phyloP scores from a whole-genome alignment of 2,329 filamentous ascomycete genomes.

The Fusarium albidum region DNA sequence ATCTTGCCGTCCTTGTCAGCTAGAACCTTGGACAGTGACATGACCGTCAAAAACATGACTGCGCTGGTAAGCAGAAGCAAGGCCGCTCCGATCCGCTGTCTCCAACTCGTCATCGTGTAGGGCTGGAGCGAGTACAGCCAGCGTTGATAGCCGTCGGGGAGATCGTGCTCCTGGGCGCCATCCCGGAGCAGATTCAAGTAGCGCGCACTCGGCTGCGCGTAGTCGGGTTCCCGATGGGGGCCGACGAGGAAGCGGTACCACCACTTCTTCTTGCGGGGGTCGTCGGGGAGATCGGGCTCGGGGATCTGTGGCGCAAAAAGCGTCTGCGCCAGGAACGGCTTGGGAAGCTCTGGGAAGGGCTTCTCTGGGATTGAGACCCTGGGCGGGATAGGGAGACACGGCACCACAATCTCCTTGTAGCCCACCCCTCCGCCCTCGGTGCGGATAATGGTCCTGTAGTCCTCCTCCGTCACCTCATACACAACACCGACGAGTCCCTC shows the following conservation, averaged over 20 bases:
- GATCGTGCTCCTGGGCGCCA: slow-evolving; percentile 80
- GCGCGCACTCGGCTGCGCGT: slow-evolving; percentile 83
- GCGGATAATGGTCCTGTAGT: slow-evolving; percentile 86
- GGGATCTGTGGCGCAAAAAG: slow-evolving; percentile 73
- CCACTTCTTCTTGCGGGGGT: slow-evolving; percentile 51
- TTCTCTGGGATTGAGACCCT: slow-evolving; percentile 68
- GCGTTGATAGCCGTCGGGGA: slow-evolving; percentile 79
- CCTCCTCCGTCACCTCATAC: slow-evolving; percentile 86
- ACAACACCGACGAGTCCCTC: slow-evolving; percentile 92
- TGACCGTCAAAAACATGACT: slow-evolving; percentile 63
- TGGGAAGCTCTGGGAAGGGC: slow-evolving; percentile 60
- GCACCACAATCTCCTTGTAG: slow-evolving; percentile 85
- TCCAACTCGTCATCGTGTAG: slow-evolving; percentile 72
- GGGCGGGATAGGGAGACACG: slow-evolving; percentile 75
- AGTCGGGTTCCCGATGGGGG: slow-evolving; percentile 67
- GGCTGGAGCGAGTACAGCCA: slow-evolving; percentile 75
- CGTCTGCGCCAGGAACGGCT: slow-evolving; percentile 83
- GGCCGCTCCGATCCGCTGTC: slow-evolving; percentile 71
- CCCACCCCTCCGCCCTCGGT: slow-evolving; percentile 87
- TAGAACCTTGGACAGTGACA: slow-evolving; percentile 55
- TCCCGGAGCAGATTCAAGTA: slow-evolving; percentile 83
- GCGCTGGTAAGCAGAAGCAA: slow-evolving; percentile 68
- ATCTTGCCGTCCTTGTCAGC: slow-evolving; percentile 72
- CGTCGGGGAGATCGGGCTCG: slow-evolving; percentile 41
- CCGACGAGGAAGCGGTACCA: slow-evolving; percentile 55